Base-by-base conservation (phyloP, 139 green algal species). In the Coelastrella sp. region DNA sequence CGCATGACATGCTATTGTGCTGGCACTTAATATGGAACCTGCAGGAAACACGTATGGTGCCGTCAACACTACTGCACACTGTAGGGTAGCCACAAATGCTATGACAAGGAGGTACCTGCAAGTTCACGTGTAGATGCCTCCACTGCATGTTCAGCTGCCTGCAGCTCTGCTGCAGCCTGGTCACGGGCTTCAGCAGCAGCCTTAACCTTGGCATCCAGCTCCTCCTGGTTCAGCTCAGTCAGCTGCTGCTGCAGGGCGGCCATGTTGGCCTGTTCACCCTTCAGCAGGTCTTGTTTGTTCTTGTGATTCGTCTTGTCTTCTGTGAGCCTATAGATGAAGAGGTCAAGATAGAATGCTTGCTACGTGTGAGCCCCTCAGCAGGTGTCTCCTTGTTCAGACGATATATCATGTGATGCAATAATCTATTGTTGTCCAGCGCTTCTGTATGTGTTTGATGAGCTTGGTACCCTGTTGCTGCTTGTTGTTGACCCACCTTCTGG, bases 211-310 rank as follows among this genome's bases (percentile, higher is more conserved):
- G 73, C 87, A 23, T 74, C 75, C 32, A 87, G 77, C 59, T 89
- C 87, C 53, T 89, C 85, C 4, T 84, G 81, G 11, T 79, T 79
- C 23, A 93, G 82, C 74, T 92, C 87, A 30, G 40, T 40, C 68
- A 83, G 45, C 59, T 73, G 53, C 27, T 34, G 32, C 84, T 80
- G 27, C 30, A 92, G 64, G 63, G n/a, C 21, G 51, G 62, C 69
- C 60, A 94, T 62, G 35, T 35, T 75, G 0, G 76, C 89, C 66
- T 87, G 75, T 83, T 98, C 94, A 27, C 50, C 50, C 3, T 91
- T 85, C 32, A 96, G 79, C 11, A 43, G 79, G 40, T 96, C 93
- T 76, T 91, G 81, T 51, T 92, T 89, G 77, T 95, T 93, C 72
- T 92, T 95, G 62, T 86, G 88, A 27, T 41, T 85, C 15, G 89